Conservation (phyloP, 1,139 yeast species). For the Torulaspora pretoriensis region DNA sequence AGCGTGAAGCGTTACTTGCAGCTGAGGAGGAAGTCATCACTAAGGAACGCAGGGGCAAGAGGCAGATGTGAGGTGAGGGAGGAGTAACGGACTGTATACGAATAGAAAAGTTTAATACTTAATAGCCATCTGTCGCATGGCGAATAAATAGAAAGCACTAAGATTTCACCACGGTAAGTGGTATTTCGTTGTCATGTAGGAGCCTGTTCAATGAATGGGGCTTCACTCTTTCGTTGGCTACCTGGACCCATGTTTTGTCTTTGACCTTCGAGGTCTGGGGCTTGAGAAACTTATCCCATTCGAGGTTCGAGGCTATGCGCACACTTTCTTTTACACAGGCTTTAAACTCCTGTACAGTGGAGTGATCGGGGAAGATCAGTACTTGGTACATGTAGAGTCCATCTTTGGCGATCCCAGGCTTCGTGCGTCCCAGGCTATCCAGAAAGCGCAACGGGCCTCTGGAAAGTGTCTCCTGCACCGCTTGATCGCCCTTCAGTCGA, state of each 20-base stretch:
- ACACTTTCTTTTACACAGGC: slow-evolving; percentile 37
- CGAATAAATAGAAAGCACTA: background rate
- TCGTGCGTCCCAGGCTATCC: slow-evolving; percentile 17
- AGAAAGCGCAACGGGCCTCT: slow-evolving; percentile 2
- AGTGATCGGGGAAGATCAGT: slow-evolving; percentile 40
- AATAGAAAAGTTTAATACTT: slow-evolving; percentile 4
- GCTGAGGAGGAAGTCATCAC: slow-evolving; percentile 33
- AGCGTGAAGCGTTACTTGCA: slow-evolving; percentile 34
- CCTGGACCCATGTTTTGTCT: slow-evolving; percentile 30
- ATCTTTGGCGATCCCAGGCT: slow-evolving; percentile 36
- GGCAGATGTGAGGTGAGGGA: slow-evolving; percentile 1
- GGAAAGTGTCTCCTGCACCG: slow-evolving; percentile 17
- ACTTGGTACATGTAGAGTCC: slow-evolving; percentile 47
- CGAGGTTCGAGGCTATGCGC: slow-evolving; percentile 28
- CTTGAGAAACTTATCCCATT: slow-evolving; percentile 20
- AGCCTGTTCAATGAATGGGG: slow-evolving; percentile 23
- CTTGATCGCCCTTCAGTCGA: slow-evolving; percentile 22
- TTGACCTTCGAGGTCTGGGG: slow-evolving; percentile 6
- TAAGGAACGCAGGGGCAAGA: slow-evolving; percentile 29
- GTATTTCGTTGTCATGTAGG: slow-evolving; percentile 22
- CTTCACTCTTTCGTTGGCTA: slow-evolving; percentile 32
- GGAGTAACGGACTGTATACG: background rate
- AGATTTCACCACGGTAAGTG: slow-evolving; percentile 8
- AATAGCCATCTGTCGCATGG: background rate
- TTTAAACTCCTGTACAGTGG: slow-evolving; percentile 37